Conservation (phyloP, 2,329 filamentous ascomycete species). For the Cladosporium sp. region DNA sequence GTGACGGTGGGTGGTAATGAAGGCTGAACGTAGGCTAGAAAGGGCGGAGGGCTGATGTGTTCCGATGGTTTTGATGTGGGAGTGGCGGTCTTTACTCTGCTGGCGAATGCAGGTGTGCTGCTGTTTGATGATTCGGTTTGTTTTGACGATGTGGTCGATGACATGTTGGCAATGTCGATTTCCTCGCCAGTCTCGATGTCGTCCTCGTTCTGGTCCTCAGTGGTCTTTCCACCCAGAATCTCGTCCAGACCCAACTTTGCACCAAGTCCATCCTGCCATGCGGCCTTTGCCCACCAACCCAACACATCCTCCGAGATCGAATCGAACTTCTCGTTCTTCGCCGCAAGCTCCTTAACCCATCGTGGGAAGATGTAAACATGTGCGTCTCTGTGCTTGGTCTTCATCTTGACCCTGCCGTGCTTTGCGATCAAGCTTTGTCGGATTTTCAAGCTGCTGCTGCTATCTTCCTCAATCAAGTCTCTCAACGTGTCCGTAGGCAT, state of each 20-base stretch:
- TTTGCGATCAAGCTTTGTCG: constrained; percentile 69
- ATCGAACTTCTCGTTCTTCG: constrained; percentile 74
- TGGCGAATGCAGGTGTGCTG: constrained; percentile 25
- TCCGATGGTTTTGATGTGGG: constrained; percentile 10
- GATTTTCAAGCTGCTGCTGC: constrained; percentile 67
- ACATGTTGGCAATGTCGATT: constrained; percentile 42
- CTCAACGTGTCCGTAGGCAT: constrained; percentile 87
- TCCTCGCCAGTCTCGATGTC: constrained; percentile 45
- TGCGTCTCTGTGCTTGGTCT: constrained; percentile 80
- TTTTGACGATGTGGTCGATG: constrained; percentile 36
- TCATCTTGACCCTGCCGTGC: constrained; percentile 72
- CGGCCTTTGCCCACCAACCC: constrained; percentile 92
- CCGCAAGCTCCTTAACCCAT: constrained; percentile 84
- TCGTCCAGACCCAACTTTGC: constrained; percentile 71
- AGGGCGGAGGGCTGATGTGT: constrained; percentile 39
- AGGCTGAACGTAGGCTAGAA: constrained; percentile 79
- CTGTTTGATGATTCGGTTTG: constrained; percentile 10
- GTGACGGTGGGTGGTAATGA: constrained; percentile 24
- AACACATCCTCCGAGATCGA: constrained; percentile 88
- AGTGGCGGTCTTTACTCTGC: constrained; percentile 25
- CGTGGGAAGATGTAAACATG: constrained; percentile 92
- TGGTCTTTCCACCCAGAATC: constrained; percentile 51
- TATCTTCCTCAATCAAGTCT: constrained; percentile 69
- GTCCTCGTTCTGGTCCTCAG: constrained; percentile 25
- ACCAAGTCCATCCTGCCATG: constrained; percentile 78